Evolutionary conservation across 192 early-diverging fungal species (phyloP), one percentile per base, ranked within the genome.

Genomic region (Gigaspora rosea): DNA sequence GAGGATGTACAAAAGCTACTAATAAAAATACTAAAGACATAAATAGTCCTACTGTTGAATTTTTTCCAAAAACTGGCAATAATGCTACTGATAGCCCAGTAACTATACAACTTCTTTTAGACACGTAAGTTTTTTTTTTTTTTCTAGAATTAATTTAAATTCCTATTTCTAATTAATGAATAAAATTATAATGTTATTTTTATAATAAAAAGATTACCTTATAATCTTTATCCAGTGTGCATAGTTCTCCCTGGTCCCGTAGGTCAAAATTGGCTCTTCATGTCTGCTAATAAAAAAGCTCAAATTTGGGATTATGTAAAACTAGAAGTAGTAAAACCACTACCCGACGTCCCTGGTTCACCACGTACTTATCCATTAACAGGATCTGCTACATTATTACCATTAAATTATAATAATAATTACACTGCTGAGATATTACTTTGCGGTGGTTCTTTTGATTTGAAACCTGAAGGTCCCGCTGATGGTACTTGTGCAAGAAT

Each of bases 321-420:
- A 49, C 68, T 61, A 32, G 10, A 73, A 36, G 75, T 71, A 3
- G 51, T 85, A 20, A 71, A 52, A 46, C 79, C 49, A 9, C 76
- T 88, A 8, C 89, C 89, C 12, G 81, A 85, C 66, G 73, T 87
- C 15, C 82, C 83, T 10, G 88, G 83, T 32, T 66, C 73, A 1
- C 78, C 81, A 13, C 78, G 88, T 4, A 81, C 84, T 0, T 91
- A 91, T 77, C 90, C 90, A 22, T 78, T 86, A 66, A 90, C 90
- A 46, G 86, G 83, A 10, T 80, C 83, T 12, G 79, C 86, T 68
- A 73, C 86, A 1, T 79, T 91, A 79, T 79, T 91, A 18, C 89
- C 90, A 20, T 46, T 91, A 63, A 78, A 80, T 27, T 85, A 87
- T 1, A 73, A 74, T n/a, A 88, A 90, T 41, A 81, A 90, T 71